Base-by-base conservation (phyloP, 1,139 yeast species). In the Candida frijolesensis region DNA sequence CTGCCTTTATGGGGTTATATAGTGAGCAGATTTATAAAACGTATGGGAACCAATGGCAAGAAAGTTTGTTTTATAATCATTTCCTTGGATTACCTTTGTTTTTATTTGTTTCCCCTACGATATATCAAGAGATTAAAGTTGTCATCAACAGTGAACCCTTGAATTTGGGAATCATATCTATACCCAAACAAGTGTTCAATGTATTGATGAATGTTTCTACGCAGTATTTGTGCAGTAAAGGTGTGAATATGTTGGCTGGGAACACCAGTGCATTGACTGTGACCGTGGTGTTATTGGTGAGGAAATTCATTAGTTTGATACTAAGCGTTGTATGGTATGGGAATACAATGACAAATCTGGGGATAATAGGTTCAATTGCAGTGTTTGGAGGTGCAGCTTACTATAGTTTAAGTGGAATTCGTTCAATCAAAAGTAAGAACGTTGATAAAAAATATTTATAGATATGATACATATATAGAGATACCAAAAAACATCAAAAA, bases 31-130 rank as follows among this genome's bases (percentile, higher is more conserved):
- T 83, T 2, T 81, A 73, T 60, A 65, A 63, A 18, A 58, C 57
- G 35, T 80, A 83, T 60, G 88, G 87, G 2, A 73, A 74, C 50
- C 79, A 78, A 47, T 86, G 92, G 92, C 70, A 78, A 51, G 91
- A 86, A 57, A 76, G 80, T 32, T 65, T 87, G 38, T 86, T 87
- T 58, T 86, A 82, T 63, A 67, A 78, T 32, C 90, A 87, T 63
- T 64, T 81, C 12, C 67, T 84, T 43, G 80, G 85, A 0, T 58
- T 87, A 9, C 86, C 89, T 0, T 62, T 85, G 16, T 83, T 85
- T 57, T 10, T 74, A 1, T 62, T 80, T 2, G 65, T 77, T 25
- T 52, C 48, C 5, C 47, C 47, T 5, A 42, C 44, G 57, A 41
- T 67, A 10, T 44, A 29, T 14, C n/a, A 44, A 3, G 70, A 66